A percentile compares a stretch with the other conserved stretches of the same genome.
Conservation (phyloP, 2,329 filamentous ascomycete genomes). For the Phyllosticta capitalensis region DNA sequence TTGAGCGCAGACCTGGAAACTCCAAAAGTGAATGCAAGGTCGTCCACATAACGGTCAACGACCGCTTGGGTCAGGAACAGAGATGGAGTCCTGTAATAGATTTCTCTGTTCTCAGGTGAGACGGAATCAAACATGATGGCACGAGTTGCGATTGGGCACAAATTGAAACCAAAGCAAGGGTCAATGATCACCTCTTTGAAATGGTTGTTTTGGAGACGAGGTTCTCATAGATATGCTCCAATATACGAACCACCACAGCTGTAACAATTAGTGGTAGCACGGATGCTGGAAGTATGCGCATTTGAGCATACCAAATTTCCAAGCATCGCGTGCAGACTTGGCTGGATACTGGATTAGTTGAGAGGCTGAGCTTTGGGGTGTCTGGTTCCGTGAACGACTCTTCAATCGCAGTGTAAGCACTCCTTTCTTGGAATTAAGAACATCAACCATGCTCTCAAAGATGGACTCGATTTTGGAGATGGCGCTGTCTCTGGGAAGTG, state of each 20-base stretch:
- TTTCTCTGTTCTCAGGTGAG: conserved; percentile 46
- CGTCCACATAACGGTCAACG: conserved; percentile 65
- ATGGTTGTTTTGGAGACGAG: conserved; percentile 39
- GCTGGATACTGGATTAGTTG: conserved; percentile 43
- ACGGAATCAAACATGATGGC: neutral
- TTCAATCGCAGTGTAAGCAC: conserved; percentile 41
- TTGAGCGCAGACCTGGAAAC: conserved; percentile 57
- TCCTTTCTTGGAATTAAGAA: conserved; percentile 39
- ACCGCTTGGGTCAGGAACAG: conserved; percentile 60
- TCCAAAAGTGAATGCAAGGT: conserved; percentile 60
- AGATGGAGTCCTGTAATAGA: conserved; percentile 68
- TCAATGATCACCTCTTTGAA: conserved; percentile 43
- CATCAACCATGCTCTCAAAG: conserved; percentile 43
- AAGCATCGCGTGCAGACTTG: conserved; percentile 45
- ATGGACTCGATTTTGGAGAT: conserved; percentile 48
- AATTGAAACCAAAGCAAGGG: neutral
- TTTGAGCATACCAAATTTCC: conserved; percentile 41
- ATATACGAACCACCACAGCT: conserved; percentile 47
- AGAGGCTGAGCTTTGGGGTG: conserved; percentile 12
- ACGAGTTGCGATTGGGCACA: neutral
- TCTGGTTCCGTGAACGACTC: conserved; percentile 5
- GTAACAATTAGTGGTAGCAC: conserved; percentile 11
- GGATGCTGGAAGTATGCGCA: neutral
- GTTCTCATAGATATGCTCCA: conserved; percentile 46
- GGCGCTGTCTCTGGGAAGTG: conserved; percentile 24